Evolutionary conservation across 1,284 basidiomycete genomes (phyloP).

Genomic region (Taiwanofungus camphoratus): DNA sequence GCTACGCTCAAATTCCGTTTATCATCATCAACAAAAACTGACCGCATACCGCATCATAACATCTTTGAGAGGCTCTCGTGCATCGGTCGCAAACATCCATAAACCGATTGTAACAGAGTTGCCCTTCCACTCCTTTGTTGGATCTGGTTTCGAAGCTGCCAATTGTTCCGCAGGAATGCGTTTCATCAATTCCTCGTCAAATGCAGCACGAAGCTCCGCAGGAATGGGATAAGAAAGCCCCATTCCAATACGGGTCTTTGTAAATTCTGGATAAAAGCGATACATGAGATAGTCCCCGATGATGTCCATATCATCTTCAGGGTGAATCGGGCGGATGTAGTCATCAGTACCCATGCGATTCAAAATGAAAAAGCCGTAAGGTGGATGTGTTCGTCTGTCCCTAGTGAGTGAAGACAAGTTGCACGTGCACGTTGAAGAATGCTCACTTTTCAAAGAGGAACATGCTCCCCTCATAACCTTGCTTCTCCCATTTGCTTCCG

Average conservation of each 20-base stretch:
- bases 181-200: slow-evolving; percentile 24
- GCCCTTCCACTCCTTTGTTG: slow-evolving; percentile 43
- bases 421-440: not conserved
- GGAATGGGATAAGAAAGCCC: slow-evolving; percentile 27
- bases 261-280: slow-evolving; percentile 66
- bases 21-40: not conserved
- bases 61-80: slow-evolving; percentile 63
- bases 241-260: slow-evolving; percentile 43
- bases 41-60: slow-evolving; percentile 54
- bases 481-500: slow-evolving; percentile 74
- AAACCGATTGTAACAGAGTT: slow-evolving; percentile 60
- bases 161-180: slow-evolving; percentile 17
- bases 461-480: slow-evolving; percentile 83
- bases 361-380: slow-evolving; percentile 83
- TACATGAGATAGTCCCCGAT: slow-evolving; percentile 68
- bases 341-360: slow-evolving; percentile 86
- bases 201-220: slow-evolving; percentile 16
- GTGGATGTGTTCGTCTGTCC: slow-evolving; percentile 60
- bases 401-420: slow-evolving; percentile 5
- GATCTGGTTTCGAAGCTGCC: slow-evolving; percentile 5
- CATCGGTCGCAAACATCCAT: slow-evolving; percentile 74
- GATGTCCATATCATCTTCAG: slow-evolving; percentile 73
- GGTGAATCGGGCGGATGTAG: slow-evolving; percentile 70
- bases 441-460: slow-evolving; percentile 81
- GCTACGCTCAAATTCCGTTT: slow-evolving; percentile 3